Evolutionary conservation across 306 rosid species (phyloP), one percentile per base, ranked within the genome.

Genomic region (Prinsepia uniflora): DNA sequence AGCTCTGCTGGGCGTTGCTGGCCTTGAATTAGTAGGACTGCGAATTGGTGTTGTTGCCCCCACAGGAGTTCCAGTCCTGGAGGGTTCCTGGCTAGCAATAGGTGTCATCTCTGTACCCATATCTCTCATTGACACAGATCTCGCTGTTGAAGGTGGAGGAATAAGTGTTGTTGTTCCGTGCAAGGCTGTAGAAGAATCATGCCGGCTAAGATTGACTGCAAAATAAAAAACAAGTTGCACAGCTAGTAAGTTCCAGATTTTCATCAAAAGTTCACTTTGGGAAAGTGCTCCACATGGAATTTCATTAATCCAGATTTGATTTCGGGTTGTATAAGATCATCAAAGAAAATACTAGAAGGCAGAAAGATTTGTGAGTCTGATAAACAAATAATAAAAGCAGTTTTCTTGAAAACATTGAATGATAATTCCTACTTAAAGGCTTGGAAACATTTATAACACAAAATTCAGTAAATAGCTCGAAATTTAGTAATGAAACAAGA

Each of bases 81-180:
- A 93, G 49, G 98, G 98, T 76, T 93, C 98, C 82, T 93, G 98
- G 79, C 98, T 93, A 58, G 97, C 96, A 67, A 93, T 88, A 52
- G 98, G 97, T 42, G 98, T 93, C 98, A 93, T 93, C 83, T 93
- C 98, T 18, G 98, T 93, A 47, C 98, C 98, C 98, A 93, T 93
- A 72, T 93, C 98, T 83, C 97, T 85, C 98, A 93, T 93, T 7
- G 98, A 93, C 72, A 93, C 97, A 53, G 98, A 93, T 70, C 98
- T 86, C 75, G 98, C 98, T 13, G 96, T 90, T 52, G 98, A 81
- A 66, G 94, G 88, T 62, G 97, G 96, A 54, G 97, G 97, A 73
- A 90, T 79, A 77, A 90, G 85, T 74, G 94, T 87, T 55, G 96
- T 88, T 43, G 90, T 86, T 67, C 89, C 84, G 75, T 84, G 94